A percentile compares a stretch with the other conserved stretches of the same genome.
phyloP scores from a whole-genome alignment of 805 yeast species.

The Kodamaea nitidulidarum region DNA sequence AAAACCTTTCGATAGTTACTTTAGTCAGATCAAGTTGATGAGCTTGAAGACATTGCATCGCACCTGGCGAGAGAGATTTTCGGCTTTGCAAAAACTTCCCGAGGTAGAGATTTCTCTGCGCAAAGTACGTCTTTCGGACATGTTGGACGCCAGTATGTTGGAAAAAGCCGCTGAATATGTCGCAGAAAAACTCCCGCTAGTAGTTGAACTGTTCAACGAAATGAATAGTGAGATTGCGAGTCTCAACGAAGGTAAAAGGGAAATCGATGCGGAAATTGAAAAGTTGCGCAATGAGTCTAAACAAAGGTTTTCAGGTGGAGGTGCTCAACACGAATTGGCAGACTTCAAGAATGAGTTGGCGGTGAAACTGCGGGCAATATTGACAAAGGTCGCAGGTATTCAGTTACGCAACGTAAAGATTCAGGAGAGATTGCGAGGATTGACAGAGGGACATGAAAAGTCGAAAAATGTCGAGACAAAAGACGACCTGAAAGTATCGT shows the following conservation, averaged over 20 bases:
- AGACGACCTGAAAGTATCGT: too few species aligned
- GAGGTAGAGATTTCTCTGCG: slow-evolving; percentile 29
- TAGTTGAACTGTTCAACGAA: slow-evolving; percentile 27
- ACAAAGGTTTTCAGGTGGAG: slow-evolving; percentile 18
- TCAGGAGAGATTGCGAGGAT: slow-evolving; percentile 4
- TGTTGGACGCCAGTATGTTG: slow-evolving; percentile 29
- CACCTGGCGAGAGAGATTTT: slow-evolving; percentile 32
- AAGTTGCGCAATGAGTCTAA: slow-evolving; percentile 36
- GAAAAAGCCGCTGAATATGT: slow-evolving; percentile 27
- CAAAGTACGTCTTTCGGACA: slow-evolving; percentile 25
- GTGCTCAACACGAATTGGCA: slow-evolving; percentile 30
- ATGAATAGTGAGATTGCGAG: slow-evolving; percentile 32
- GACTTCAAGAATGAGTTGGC: slow-evolving; percentile 28
- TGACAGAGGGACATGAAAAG: neutral
- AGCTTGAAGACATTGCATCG: slow-evolving; percentile 40
- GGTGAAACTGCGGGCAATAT: slow-evolving; percentile 21
- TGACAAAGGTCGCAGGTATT: slow-evolving; percentile 29
- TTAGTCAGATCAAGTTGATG: slow-evolving; percentile 33
- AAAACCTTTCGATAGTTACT: slow-evolving; percentile 39
- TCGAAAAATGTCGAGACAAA: neutral
- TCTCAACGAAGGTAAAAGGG: slow-evolving; percentile 34
- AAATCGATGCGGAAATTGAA: slow-evolving; percentile 41
- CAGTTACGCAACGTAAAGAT: slow-evolving; percentile 37
- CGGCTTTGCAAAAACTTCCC: slow-evolving; percentile 34
- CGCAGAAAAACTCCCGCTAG: slow-evolving; percentile 24